Evolutionary conservation across 768 basidiomycete species (phyloP).

Genomic region (Asterophora parasitica): DNA sequence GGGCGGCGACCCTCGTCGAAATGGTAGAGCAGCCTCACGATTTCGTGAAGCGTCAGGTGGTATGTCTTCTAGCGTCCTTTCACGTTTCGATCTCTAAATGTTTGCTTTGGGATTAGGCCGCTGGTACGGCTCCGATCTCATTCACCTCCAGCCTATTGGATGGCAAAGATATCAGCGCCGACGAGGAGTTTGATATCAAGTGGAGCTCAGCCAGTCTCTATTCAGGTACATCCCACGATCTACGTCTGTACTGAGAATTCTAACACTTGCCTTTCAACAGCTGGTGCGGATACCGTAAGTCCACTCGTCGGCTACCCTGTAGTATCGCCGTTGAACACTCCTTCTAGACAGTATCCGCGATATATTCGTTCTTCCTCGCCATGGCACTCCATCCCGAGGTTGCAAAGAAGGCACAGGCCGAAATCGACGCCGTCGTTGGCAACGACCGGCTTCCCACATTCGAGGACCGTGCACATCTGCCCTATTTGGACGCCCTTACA

Average conservation of each 20-base stretch:
- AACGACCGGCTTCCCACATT: slow-evolving; percentile 56
- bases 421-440: slow-evolving; percentile 58
- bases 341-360: slow-evolving; percentile 54
- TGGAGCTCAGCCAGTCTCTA: slow-evolving; percentile 61
- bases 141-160: slow-evolving; percentile 58
- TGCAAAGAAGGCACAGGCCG: slow-evolving; percentile 54
- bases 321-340: slow-evolving; percentile 5
- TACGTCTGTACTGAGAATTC: background rate
- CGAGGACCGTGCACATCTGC: slow-evolving; percentile 51
- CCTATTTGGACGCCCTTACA: slow-evolving; percentile 55
- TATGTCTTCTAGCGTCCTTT: slow-evolving; percentile 21
- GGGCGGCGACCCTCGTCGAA: slow-evolving; percentile 47
- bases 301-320: slow-evolving; percentile 1
- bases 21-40: slow-evolving; percentile 54
- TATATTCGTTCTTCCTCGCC: slow-evolving; percentile 59
- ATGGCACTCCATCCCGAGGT: slow-evolving; percentile 54
- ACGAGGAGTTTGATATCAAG: slow-evolving; percentile 61
- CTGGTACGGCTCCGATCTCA: slow-evolving; percentile 53
- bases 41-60: slow-evolving; percentile 61
- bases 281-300: slow-evolving; percentile 54
- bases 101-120: slow-evolving; percentile 33
- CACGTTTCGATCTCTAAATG: slow-evolving; percentile 1
- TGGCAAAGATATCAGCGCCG: slow-evolving; percentile 39
- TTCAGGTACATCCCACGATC: slow-evolving; percentile 30
- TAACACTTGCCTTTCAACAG: slow-evolving; percentile 24